Evolutionary conservation across 164 flowering plant species (phyloP).

Genomic region (Pachysandra terminalis): DNA sequence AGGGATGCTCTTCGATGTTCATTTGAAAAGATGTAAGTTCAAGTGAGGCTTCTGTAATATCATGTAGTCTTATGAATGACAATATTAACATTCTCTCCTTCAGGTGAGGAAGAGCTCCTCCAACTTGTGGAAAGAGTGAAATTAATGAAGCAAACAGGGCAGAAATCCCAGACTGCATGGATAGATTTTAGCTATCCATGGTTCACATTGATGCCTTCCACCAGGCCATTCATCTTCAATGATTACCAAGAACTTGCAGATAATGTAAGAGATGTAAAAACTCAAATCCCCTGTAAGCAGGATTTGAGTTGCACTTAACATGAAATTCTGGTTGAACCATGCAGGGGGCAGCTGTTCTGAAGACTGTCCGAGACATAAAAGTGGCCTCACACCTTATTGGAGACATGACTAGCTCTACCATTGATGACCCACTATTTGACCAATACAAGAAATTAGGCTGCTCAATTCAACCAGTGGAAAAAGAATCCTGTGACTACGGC

Average conservation of each 20-base stretch:
- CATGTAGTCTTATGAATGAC: too few relatives aligned
- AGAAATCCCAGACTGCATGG: constrained; percentile 47
- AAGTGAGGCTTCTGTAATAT: too few relatives aligned
- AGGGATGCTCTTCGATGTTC: constrained; percentile 64
- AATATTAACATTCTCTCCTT: neutral
- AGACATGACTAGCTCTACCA: constrained; percentile 62
- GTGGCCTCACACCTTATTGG: constrained; percentile 68
- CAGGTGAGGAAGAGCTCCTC: constrained; percentile 65
- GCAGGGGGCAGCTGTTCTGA: constrained; percentile 71
- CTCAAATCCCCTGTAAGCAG: neutral
- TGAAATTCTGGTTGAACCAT: neutral
- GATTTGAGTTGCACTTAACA: neutral
- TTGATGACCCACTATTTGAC: constrained; percentile 70
- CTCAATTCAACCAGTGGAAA: constrained; percentile 47
- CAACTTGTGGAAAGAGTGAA: constrained; percentile 45
- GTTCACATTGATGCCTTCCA: constrained; percentile 70
- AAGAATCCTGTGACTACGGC: too few relatives aligned
- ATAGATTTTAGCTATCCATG: constrained; percentile 68
- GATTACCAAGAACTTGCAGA: constrained; percentile 65
- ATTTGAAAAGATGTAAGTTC: constrained; percentile 56
- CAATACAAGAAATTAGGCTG: constrained; percentile 57
- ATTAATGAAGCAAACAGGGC: constrained; percentile 31
- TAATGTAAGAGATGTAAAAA: constrained; percentile 36
- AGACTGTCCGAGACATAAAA: constrained; percentile 56
- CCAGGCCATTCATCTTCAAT: constrained; percentile 58